These are phyloP conservation scores for Diaporthe aspalathi DNA, from an alignment of 2,329 filamentous ascomycete species.

Conservation along the genomic window DNA sequence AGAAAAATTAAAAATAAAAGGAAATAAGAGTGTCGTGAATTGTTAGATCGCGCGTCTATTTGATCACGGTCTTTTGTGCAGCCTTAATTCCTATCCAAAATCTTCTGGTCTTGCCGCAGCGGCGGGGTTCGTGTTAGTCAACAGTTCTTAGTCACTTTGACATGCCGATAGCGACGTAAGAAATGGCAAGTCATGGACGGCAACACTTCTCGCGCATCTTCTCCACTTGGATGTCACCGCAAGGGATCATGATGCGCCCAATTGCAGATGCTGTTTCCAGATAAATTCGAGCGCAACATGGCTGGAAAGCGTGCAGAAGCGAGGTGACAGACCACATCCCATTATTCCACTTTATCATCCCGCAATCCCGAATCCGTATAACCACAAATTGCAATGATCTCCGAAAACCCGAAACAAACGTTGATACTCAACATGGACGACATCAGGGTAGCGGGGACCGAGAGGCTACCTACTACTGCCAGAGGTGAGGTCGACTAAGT, in stretches of 20 bases:
- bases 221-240: not conserved
- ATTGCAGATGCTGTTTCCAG: not conserved
- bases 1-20: not conserved
- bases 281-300: not conserved
- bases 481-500: not conserved
- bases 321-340: no score
- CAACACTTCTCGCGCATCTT: not conserved
- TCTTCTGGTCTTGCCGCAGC: not conserved
- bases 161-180: not conserved
- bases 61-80: not conserved
- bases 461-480: not conserved
- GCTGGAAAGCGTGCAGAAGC: not conserved
- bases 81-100: not conserved
- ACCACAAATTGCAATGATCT: not conserved
- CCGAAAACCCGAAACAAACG: not conserved
- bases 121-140: constrained; percentile 8
- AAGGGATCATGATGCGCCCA: no score
- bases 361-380: not conserved
- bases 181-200: constrained; percentile 11
- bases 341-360: not conserved
- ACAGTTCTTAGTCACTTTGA: not conserved
- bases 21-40: not conserved
- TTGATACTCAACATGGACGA: constrained; percentile 10
- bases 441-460: not conserved
- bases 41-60: no score